Base-by-base conservation (phyloP, 306 rosid genomes). In the Vicia faba region DNA sequence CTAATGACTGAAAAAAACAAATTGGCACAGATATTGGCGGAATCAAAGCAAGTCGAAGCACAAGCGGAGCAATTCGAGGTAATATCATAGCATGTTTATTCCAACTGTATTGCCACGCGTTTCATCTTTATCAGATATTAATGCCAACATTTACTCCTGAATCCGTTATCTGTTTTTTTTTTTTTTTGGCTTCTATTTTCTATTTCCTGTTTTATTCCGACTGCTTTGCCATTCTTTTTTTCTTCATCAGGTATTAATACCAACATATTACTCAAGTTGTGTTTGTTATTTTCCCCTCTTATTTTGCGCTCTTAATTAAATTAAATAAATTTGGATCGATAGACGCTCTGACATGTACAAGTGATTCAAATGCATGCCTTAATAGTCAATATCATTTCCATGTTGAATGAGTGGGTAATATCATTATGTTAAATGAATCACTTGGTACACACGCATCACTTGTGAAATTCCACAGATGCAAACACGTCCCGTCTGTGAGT, bases 1-100 rank as follows among this genome's bases (percentile, higher is more conserved):
- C 78, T 87, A 18, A 71, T 38, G 64, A 61, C 77, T 35, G 93
- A 84, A 77, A 93, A 80, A 63, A 84, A 80, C 66, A 86, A 75
- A 81, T 59, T 83, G 36, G 74, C 78, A 14, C 85, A 73, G 72
- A 71, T 86, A 48, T 84, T 61, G 33, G 81, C 73, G 73, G 96
- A 86, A 75, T 45, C 85, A 38, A 87, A 82, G 80, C 87, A 80
- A 80, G 91, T 89, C 11, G 82, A 79, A 77, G 66, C 70, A 70
- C 87, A 83, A 40, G 82, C 79, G 68, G 88, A 82, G 64, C 87
- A 84, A 73, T 69, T 54, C 20, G 96, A 89, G 98, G 98, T 93
- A 86, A 86, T 84, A 62, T 43, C 8, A 25, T 55, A 77, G 69
- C 71, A 67, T 55, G 61, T 53, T 61, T 67, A 65, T 75, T 44